Conservation (phyloP, 148 eudicot genomes). For the Cornus florida region DNA sequence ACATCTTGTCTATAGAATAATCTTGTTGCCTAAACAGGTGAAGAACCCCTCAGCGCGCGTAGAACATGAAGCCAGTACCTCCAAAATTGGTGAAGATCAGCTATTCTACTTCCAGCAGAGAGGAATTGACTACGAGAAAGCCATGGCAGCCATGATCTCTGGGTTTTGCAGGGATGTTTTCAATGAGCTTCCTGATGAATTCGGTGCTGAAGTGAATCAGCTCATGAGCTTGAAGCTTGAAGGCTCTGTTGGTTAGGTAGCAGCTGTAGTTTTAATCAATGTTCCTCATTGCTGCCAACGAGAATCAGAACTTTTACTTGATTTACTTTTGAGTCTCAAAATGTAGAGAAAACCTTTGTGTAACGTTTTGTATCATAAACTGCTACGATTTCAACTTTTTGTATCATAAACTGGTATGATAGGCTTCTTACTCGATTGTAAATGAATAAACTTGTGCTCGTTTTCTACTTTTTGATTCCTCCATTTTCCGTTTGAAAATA, state of each 20-base stretch:
- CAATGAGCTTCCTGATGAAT: slow-evolving; percentile 88
- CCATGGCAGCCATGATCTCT: slow-evolving; percentile 93
- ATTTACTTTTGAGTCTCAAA: neutral
- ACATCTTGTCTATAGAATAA: slow-evolving; percentile 1
- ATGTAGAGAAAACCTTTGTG: neutral
- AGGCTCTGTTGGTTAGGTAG: slow-evolving; percentile 74
- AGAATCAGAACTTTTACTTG: neutral
- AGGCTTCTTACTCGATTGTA: no score
- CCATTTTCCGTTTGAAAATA: no score
- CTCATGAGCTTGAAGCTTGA: slow-evolving; percentile 95
- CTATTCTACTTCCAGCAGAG: slow-evolving; percentile 86
- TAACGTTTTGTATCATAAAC: neutral
- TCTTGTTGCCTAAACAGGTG: slow-evolving; percentile 36
- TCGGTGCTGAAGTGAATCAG: slow-evolving; percentile 90
- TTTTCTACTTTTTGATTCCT: no score
- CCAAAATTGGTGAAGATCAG: slow-evolving; percentile 93
- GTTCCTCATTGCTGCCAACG: neutral
- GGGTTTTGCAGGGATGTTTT: slow-evolving; percentile 91
- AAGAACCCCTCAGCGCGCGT: slow-evolving; percentile 70
- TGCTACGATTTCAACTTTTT: no score
- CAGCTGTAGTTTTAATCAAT: neutral
- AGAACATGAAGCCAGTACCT: slow-evolving; percentile 98
- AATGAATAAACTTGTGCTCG: no score
- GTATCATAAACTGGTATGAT: no score
- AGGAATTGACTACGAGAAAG: slow-evolving; percentile 77